phyloP scores from a whole-genome alignment of 495 filamentous ascomycete species.

The Penicillium paradoxum region DNA sequence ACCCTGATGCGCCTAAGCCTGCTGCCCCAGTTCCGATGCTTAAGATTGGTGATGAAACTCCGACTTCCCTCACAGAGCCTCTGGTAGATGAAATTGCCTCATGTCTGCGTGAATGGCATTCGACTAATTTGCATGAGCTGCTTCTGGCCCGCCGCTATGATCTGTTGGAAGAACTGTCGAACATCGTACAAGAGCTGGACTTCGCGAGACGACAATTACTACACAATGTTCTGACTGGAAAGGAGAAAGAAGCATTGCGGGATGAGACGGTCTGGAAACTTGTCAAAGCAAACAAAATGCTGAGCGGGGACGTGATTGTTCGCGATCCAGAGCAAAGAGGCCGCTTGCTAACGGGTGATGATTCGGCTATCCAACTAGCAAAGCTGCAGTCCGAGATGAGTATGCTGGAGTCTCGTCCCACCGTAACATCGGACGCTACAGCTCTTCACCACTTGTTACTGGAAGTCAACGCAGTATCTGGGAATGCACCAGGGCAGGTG shows the following conservation, averaged over 20 bases:
- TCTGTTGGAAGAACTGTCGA: slow-evolving; percentile 73
- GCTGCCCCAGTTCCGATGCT: slow-evolving; percentile 94
- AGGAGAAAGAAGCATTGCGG: slow-evolving; percentile 70
- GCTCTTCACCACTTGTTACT: slow-evolving; percentile 80
- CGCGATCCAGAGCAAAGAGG: slow-evolving; percentile 79
- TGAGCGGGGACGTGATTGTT: slow-evolving; percentile 88
- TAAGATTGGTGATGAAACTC: slow-evolving; percentile 94
- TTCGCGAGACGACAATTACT: slow-evolving; percentile 80
- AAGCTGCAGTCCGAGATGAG: slow-evolving; percentile 94
- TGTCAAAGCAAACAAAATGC: slow-evolving; percentile 86
- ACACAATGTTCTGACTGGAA: slow-evolving; percentile 83
- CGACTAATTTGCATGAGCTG: slow-evolving; percentile 92
- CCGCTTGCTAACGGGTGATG: slow-evolving; percentile 80
- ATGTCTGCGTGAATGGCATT: slow-evolving; percentile 96
- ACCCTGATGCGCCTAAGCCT: slow-evolving; percentile 63
- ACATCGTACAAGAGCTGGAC: slow-evolving; percentile 74
- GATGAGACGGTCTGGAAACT: slow-evolving; percentile 93
- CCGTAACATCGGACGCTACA: slow-evolving; percentile 58
- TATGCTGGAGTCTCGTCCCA: slow-evolving; percentile 75
- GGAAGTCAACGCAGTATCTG: slow-evolving; percentile 74
- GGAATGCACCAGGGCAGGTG: slow-evolving; percentile 63
- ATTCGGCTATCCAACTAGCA: slow-evolving; percentile 88
- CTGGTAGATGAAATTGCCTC: slow-evolving; percentile 96
- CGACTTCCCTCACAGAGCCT: slow-evolving; percentile 80
- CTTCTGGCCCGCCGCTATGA: slow-evolving; percentile 75